Percentiles rank a stretch among this genome's conserved stretches.
These are phyloP conservation scores for Eutrema salsugineum DNA, from an alignment of 441 rosid genomes.

Conservation along the genomic window DNA sequence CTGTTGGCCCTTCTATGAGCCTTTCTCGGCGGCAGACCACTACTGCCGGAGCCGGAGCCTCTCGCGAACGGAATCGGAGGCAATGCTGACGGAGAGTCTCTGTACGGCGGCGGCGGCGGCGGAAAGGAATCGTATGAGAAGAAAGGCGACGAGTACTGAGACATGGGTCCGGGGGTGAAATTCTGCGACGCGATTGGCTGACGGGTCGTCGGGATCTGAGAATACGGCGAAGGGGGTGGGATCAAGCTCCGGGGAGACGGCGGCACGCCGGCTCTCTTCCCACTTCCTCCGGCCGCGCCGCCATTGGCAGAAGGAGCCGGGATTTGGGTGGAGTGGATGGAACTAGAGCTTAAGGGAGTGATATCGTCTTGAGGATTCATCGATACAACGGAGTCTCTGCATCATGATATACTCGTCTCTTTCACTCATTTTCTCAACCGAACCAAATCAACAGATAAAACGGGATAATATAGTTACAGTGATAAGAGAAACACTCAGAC, in stretches of 20 bases:
- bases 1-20: slow-evolving; percentile 67
- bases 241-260: not conserved
- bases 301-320: not conserved
- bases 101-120: slow-evolving; percentile 47
- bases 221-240: slow-evolving; percentile 23
- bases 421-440: slow-evolving; percentile 45
- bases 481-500: not conserved
- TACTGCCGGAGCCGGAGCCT: slow-evolving; percentile 23
- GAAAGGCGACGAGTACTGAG: slow-evolving; percentile 61
- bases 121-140: slow-evolving; percentile 55
- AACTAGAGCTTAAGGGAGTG: not conserved
- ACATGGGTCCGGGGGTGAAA: slow-evolving; percentile 42
- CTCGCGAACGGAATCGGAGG: slow-evolving; percentile 55
- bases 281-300: not conserved
- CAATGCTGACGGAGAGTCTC: slow-evolving; percentile 39
- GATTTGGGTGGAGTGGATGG: not conserved
- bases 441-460: not conserved
- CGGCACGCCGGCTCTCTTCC: not conserved
- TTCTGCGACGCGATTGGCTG: slow-evolving; percentile 43
- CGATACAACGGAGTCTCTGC: slow-evolving; percentile 49
- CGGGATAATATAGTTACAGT: not conserved
- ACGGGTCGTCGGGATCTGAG: slow-evolving; percentile 48
- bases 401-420: slow-evolving; percentile 54
- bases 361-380: not conserved
- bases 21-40: slow-evolving; percentile 53